Base-by-base conservation (phyloP, 2,329 filamentous ascomycete species). In the Cladosporium velox region DNA sequence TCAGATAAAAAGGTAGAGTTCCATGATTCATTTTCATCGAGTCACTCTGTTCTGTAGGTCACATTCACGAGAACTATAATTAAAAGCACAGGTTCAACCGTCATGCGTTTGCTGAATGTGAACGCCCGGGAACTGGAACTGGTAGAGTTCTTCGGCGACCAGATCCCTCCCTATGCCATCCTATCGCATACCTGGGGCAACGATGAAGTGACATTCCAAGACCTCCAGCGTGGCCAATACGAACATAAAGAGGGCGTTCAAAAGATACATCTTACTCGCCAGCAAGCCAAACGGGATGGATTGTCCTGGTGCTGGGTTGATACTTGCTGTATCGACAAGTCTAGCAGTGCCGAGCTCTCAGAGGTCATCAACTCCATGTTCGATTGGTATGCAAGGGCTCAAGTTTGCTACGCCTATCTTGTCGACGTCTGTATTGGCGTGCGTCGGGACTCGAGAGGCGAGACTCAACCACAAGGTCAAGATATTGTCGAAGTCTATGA, bases 291-390 rank as follows among this genome's bases (percentile, higher is more conserved):
- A 2, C 35, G 30, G 6, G 30, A 58, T 18, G 24, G 41, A 4
- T 38, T 24, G 34, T 15, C 35, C 5, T 68, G 58, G 44, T 49
- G 55, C n/a, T 69, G 67, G 67, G 35, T 67, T 3, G 66, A 69
- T 51, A 69, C 67, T 14, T 67, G 66, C 58, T 69, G 67, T 59
- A 69, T 69, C 30, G 64, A 69, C 49, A 66, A 68, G 24, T 57
- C 35, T 15, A 67, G 61, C 26, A 65, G 58, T 28, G 67, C 67
- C 34, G 66, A 68, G 52, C 47, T 68, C 8, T 66, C 64, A 4
- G 64, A 66, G 21, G 66, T 64, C 7, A 68, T 68, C 54, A 68
- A 66, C 11, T 66, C 64, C 6, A 68, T 66, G 66, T 68, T 35
- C 6, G 21, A 28, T 18, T 66, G 66, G 66, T 68, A 68, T 38